Evolutionary conservation across 371 early-diverging fungal species (phyloP).

Genomic region (Actinomortierella ambigua): DNA sequence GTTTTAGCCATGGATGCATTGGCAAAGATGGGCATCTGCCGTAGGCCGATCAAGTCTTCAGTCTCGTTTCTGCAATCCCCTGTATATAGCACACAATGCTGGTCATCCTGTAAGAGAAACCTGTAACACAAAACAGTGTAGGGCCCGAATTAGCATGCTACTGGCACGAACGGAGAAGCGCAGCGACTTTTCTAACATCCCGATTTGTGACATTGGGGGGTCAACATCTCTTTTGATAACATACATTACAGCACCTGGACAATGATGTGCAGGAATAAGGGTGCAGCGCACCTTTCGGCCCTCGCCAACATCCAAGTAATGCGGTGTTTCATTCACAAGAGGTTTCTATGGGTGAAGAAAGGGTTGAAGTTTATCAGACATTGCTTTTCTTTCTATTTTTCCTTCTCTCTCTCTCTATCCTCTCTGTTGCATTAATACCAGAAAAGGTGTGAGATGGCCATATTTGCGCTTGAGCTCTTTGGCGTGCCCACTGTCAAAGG

Average conservation of each 20-base stretch:
- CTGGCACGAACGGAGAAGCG: too few relatives aligned
- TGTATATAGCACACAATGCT: constrained; percentile 50
- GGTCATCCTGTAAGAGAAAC: constrained; percentile 48
- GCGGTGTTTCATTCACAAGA: constrained; percentile 15
- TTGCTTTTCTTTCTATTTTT: too few relatives aligned
- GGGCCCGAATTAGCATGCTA: too few relatives aligned
- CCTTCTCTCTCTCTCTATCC: too few relatives aligned
- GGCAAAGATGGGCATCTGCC: constrained; percentile 22
- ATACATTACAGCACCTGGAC: constrained; percentile 54
- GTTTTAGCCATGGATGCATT: constrained; percentile 3
- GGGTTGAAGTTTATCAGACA: too few relatives aligned
- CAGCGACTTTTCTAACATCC: too few relatives aligned
- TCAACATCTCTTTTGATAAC: too few relatives aligned
- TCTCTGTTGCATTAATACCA: too few relatives aligned
- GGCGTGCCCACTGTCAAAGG: constrained; percentile 18
- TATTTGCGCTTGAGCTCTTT: constrained; percentile 25
- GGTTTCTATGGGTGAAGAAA: constrained; percentile 13
- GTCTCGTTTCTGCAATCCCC: constrained; percentile 51
- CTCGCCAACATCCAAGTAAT: constrained; percentile 39
- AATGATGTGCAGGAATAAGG: constrained; percentile 51
- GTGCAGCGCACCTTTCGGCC: constrained; percentile 32
- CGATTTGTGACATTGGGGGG: too few relatives aligned
- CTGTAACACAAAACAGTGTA: constrained; percentile 3
- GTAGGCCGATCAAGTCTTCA: constrained; percentile 23
- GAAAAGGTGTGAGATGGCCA: constrained; percentile 20